phyloP scores from a whole-genome alignment of 345 rosid species.

The Microcos paniculata region DNA sequence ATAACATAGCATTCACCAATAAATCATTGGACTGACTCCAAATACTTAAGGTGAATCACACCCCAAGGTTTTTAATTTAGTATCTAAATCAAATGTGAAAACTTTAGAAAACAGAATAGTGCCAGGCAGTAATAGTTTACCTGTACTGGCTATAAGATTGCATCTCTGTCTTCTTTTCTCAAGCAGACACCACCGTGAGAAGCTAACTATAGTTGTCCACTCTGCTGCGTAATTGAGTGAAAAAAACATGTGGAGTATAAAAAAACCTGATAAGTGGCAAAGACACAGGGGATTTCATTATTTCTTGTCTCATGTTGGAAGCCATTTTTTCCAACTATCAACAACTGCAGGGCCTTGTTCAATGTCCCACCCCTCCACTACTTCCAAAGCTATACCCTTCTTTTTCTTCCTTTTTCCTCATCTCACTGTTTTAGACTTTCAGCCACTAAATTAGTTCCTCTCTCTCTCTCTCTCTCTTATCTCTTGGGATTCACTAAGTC shows the following conservation, averaged over 20 bases:
- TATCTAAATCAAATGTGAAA: background rate
- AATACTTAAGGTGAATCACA: background rate
- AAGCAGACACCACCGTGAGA: background rate
- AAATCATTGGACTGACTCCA: background rate
- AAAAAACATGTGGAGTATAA: background rate
- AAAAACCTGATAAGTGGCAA: background rate
- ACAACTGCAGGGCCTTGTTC: slow-evolving; percentile 4
- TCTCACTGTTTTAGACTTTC: slow-evolving; percentile 24
- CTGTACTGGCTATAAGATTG: background rate
- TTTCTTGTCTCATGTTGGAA: slow-evolving; percentile 17
- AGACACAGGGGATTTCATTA: background rate
- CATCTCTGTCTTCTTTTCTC: background rate
- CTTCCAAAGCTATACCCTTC: slow-evolving; percentile 1
- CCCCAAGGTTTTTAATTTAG: background rate
- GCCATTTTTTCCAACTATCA: slow-evolving; percentile 1
- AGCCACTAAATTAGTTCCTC: slow-evolving; percentile 17
- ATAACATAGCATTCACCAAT: background rate
- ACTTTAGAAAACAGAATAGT: background rate
- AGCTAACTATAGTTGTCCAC: background rate
- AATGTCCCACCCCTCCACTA: slow-evolving; percentile 30
- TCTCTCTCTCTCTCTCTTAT: background rate
- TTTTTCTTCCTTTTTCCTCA: background rate
- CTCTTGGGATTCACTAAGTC: slow-evolving; percentile 36
- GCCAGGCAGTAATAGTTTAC: background rate
- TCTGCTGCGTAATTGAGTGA: background rate